Base-by-base conservation (phyloP, 176 grass and related monocot species). In the Musa acuminata region DNA sequence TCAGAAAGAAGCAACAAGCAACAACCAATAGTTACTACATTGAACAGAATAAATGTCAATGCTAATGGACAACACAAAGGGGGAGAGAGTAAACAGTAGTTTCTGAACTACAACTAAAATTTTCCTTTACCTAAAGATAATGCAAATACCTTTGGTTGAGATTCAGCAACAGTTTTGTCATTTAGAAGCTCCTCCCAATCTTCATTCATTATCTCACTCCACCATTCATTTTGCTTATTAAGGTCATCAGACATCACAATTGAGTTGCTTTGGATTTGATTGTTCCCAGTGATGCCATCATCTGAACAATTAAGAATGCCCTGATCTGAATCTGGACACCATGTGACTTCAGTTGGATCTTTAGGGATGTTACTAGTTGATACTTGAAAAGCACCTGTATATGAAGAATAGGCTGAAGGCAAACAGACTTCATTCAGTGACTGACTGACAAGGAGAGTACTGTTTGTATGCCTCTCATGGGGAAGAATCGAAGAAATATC, bases 161-260 rank as follows among this genome's bases (percentile, higher is more conserved):
- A 58, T 49, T 76, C 72, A 77, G 63, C 52, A 53, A 27, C 73
- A 81, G 17, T 25, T 67, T 63, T 76, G 67, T 85, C 78, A 77
- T 72, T 71, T 16, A 85, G 52, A 77, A 85, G 75, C 23, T 72
- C 83, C 52, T 85, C 81, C 83, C 83, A 85, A 80, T 85, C 83
- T 69, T 80, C 77, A 64, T 80, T 79, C 13, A 85, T 80, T 1
- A 85, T 60, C 49, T 85, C 83, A 53, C 63, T 80, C 83, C 83
- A 85, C 77, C 83, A 85, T 11, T 85, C 83, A 71, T 29, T 58
- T 64, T 51, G 83, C 49, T 49, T 80, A 53, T 21, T 60, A 55
- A 76, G 51, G 55, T 85, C 83, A 70, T 79, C 77, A 71, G 77
- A 49, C 49, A 27, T 62, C 62, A 53, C 64, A 72, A 59, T 14